phyloP scores from a whole-genome alignment of 2,329 filamentous ascomycete genomes.

The Epichloe uncinata region DNA sequence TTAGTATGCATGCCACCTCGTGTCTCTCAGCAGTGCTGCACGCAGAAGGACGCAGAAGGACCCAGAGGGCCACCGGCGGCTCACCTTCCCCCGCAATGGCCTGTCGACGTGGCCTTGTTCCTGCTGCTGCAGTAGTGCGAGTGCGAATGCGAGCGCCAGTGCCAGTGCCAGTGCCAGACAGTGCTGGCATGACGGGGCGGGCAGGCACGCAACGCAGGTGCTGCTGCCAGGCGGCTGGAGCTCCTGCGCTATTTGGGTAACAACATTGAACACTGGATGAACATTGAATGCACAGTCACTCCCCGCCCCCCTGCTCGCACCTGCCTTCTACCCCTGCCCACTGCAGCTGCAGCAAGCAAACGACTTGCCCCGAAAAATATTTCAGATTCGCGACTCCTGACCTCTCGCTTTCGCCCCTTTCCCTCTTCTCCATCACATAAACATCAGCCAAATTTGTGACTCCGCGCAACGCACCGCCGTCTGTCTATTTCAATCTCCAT shows the following conservation, averaged over 20 bases:
- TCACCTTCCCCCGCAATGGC: slow-evolving; percentile 1
- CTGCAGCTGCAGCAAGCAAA: slow-evolving; percentile 4
- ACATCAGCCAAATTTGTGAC: slow-evolving; percentile 30
- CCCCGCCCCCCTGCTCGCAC: neutral
- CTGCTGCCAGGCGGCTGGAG: neutral
- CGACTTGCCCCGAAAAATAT: slow-evolving; percentile 21
- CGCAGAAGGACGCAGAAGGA: neutral
- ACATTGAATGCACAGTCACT: neutral
- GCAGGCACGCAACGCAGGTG: neutral
- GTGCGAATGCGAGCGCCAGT: neutral
- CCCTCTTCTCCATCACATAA: slow-evolving; percentile 29
- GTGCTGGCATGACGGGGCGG: no score
- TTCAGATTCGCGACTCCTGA: slow-evolving; percentile 23
- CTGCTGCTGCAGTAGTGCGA: no score
- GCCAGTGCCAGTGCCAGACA: no score
- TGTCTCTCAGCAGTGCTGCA: no score
- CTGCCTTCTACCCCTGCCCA: slow-evolving; percentile 3
- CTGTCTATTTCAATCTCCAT: slow-evolving; percentile 32
- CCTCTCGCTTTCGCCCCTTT: slow-evolving; percentile 15
- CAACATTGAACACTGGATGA: neutral
- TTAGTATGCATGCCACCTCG: neutral
- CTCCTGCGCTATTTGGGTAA: neutral
- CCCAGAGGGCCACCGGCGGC: neutral
- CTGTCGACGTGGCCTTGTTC: neutral
- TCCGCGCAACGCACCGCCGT: slow-evolving; percentile 34